Evolutionary conservation across 495 filamentous ascomycete species (phyloP).

Genomic region (Xylaria intraflava): DNA sequence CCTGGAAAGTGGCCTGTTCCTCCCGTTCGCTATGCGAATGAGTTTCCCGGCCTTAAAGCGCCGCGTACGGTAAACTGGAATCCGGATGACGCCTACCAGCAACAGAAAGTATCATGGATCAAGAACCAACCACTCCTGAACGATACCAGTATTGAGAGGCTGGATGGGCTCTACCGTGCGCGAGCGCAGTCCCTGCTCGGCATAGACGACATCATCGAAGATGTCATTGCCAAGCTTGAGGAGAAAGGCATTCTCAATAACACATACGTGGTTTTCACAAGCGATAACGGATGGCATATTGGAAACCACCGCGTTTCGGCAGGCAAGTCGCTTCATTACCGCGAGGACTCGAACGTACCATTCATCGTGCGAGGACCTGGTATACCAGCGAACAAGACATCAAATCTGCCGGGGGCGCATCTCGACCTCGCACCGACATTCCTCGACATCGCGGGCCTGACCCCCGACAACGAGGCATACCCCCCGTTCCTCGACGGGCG

Average conservation of each 20-base stretch:
- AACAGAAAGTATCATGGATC: conserved; percentile 46
- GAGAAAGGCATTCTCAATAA: conserved; percentile 44
- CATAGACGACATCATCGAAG: conserved; percentile 54
- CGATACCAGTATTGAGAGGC: conserved; percentile 29
- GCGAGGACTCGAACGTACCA: conserved; percentile 55
- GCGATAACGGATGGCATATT: conserved; percentile 58
- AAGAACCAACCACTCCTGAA: conserved; percentile 37
- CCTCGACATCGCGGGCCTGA: conserved; percentile 8
- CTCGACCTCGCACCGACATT: conserved; percentile 15
- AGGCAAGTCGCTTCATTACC: conserved; percentile 51
- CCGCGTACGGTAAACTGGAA: conserved; percentile 30
- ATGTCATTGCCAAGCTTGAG: conserved; percentile 40
- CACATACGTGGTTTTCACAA: conserved; percentile 52
- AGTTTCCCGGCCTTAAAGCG: conserved; percentile 27
- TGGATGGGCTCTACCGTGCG: conserved; percentile 40
- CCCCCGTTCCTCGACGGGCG: conserved; percentile 16
- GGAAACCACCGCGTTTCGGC: conserved; percentile 54
- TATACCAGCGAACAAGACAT: conserved; percentile 21
- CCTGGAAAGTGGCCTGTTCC: conserved; percentile 9
- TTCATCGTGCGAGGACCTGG: conserved; percentile 47
- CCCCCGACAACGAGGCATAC: not conserved
- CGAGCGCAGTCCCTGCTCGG: conserved; percentile 49
- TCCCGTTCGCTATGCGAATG: conserved; percentile 19
- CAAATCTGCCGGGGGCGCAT: conserved; percentile 10
- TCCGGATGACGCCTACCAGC: conserved; percentile 28